phyloP scores from a whole-genome alignment of 306 rosid genomes.

The Crotalaria pallida region DNA sequence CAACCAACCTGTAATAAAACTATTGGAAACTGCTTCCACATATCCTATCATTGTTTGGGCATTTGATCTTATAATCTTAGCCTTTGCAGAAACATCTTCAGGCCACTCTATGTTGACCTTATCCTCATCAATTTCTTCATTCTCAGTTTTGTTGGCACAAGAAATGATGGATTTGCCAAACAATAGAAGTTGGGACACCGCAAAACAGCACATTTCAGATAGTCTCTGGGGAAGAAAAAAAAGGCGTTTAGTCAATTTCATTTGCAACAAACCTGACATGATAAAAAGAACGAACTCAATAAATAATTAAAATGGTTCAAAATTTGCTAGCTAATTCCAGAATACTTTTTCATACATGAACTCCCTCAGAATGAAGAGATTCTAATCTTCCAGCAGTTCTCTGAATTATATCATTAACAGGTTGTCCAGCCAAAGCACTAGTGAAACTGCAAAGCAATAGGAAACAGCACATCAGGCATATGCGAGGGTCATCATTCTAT shows the following conservation, averaged over 20 bases:
- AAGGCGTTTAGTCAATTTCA: conserved; percentile 3
- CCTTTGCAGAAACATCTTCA: conserved; percentile 77
- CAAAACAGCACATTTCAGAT: conserved; percentile 89
- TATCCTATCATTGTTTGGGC: conserved; percentile 71
- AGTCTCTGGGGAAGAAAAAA: conserved; percentile 52
- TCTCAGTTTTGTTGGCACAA: conserved; percentile 57
- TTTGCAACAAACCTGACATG: background rate
- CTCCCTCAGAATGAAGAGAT: conserved; percentile 93
- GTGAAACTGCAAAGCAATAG: conserved; percentile 61
- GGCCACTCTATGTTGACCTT: conserved; percentile 72
- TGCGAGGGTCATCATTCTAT: background rate
- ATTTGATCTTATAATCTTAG: conserved; percentile 77
- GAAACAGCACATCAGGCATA: conserved; percentile 2
- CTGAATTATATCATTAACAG: conserved; percentile 75
- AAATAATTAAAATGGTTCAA: background rate
- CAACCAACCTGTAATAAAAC: conserved; percentile 78
- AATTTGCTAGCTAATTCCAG: background rate
- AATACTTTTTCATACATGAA: conserved; percentile 61
- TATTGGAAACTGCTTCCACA: conserved; percentile 78
- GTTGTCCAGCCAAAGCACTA: conserved; percentile 62
- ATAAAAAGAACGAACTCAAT: background rate
- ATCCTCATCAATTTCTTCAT: conserved; percentile 41
- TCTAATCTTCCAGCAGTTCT: conserved; percentile 81
- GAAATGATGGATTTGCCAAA: conserved; percentile 80
- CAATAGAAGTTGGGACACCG: conserved; percentile 74